Evolutionary conservation across 2,329 filamentous ascomycete genomes (phyloP), one percentile per base, ranked within the genome.

Genomic region (Ilyonectria robusta): DNA sequence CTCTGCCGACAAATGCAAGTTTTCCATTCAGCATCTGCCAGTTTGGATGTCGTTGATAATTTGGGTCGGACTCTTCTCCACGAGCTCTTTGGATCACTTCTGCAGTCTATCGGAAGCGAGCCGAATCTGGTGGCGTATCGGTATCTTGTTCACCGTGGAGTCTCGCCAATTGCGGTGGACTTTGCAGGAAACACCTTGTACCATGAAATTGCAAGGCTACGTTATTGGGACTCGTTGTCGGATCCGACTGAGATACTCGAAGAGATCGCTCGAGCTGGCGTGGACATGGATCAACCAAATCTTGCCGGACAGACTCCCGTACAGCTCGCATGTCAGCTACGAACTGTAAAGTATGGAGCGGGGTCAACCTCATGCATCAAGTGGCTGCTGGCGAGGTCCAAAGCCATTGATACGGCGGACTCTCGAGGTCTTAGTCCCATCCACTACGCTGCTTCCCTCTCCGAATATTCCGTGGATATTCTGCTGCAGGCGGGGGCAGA

Each of bases 391-490:
- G 13, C 62, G 5, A 35, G 58, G 4, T 59, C 65, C 2, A 40
- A 50, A 1, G 19, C 62, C 3, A 47, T 50, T 15, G 61, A 73
- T 6, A 19, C 17, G 2, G 33, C 61, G 42, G 67, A 73, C 21
- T 47, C 4, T 1, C 26, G 33, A 42, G 71, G 69, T 4, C 19
- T 72, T 19, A 64, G 53, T 11, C 59, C 69, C n/a, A 62, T 73
- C 19, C 71, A 73, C 37, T 67, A 70, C 15, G 71, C 71, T 10
- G 69, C 71, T 21, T 73, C 71, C 2, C 37, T 54, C 1, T 21
- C 50, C 15, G 50, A 65, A 15, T 60, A 55, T 46, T 35, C 42
- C 4, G 62, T 72, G 10, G 46, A 59, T 21, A 35, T 56, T 11
- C 53, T 73, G 56, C 40, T 70, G 4, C 42, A 31, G 7, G 69